Conservation (phyloP, 139 green algal genomes). For the Gonium pectorale region DNA sequence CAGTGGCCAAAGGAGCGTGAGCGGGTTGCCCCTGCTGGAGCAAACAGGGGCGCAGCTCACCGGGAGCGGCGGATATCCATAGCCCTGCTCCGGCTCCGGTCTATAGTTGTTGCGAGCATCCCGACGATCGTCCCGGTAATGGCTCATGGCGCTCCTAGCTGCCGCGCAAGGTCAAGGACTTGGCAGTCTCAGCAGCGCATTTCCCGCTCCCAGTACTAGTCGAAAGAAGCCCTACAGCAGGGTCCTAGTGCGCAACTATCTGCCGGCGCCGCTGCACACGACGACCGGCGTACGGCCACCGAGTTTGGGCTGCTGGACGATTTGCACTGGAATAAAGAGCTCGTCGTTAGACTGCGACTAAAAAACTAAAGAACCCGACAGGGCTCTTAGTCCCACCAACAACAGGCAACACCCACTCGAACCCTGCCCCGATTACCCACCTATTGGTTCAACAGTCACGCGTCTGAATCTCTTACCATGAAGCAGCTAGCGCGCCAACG, state of each 20-base stretch:
- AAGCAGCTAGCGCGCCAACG: too few species aligned
- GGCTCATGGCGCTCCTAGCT: conserved; percentile 31
- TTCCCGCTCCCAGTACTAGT: background rate
- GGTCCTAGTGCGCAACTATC: background rate
- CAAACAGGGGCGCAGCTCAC: conserved; percentile 14
- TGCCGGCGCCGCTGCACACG: too few species aligned
- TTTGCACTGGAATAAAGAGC: too few species aligned
- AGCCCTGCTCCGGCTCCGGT: conserved; percentile 45
- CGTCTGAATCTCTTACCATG: background rate
- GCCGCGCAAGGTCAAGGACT: conserved; percentile 13
- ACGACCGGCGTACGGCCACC: too few species aligned
- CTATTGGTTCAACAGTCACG: background rate
- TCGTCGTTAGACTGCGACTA: too few species aligned
- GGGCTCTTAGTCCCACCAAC: too few species aligned
- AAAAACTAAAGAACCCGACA: too few species aligned
- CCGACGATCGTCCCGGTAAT: conserved; percentile 17
- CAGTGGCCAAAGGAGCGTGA: too few species aligned
- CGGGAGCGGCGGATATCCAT: conserved; percentile 28
- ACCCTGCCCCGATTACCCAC: too few species aligned
- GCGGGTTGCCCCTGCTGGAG: too few species aligned
- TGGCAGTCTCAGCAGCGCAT: conserved; percentile 11
- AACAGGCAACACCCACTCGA: too few species aligned
- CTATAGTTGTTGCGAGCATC: conserved; percentile 33
- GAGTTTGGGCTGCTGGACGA: too few species aligned
- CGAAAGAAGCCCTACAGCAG: background rate